Conservation (phyloP, 768 basidiomycete species). For the Leccinellum luteum region DNA sequence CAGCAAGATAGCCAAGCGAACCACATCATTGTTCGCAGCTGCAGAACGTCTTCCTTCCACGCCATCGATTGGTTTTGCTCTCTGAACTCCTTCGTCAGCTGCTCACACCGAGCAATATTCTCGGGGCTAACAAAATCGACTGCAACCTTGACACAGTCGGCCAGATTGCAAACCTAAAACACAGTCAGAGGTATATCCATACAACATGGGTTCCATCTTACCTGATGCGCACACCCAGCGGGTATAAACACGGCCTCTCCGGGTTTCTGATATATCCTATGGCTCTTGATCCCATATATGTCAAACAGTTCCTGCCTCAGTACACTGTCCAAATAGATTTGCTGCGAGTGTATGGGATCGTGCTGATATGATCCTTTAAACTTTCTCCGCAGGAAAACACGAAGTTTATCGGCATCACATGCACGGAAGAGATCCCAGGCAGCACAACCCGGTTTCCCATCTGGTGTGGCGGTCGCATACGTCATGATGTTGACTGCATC, state of each 20-base stretch:
- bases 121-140: conserved; percentile 94
- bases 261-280: conserved; percentile 84
- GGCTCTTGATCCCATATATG: conserved; percentile 68
- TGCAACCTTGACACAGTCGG: conserved; percentile 96
- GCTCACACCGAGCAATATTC: conserved; percentile 84
- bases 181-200: background rate
- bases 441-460: conserved; percentile 69
- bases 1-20: conserved; percentile 82
- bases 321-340: conserved; percentile 75
- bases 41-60: conserved; percentile 95
- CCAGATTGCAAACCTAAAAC: conserved; percentile 79
- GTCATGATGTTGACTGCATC: conserved; percentile 94
- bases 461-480: conserved; percentile 56
- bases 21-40: conserved; percentile 92
- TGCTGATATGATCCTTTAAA: conserved; percentile 53
- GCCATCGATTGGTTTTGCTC: conserved; percentile 82
- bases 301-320: conserved; percentile 67
- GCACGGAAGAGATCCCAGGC: conserved; percentile 91
- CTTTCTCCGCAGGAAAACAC: conserved; percentile 67
- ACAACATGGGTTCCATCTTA: conserved; percentile 29
- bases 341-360: conserved; percentile 92
- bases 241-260: conserved; percentile 96
- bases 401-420: conserved; percentile 75
- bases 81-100: conserved; percentile 84
- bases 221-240: conserved; percentile 91